These are phyloP conservation scores for Aspergillus affinis DNA, from an alignment of 495 filamentous ascomycete genomes.

Conservation along the genomic window DNA sequence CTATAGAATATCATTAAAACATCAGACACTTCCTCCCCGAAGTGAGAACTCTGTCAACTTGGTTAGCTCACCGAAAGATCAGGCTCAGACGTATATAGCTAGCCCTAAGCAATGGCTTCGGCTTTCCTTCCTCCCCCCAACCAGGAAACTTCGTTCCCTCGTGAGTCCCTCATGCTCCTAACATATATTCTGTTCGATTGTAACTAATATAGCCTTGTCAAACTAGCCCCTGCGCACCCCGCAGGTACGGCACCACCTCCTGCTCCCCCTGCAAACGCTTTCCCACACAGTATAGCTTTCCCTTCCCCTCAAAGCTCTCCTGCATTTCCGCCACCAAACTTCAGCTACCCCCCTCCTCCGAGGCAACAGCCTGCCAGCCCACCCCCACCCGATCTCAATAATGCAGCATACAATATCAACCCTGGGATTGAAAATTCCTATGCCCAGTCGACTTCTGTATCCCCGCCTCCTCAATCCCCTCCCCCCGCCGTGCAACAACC, in stretches of 20 bases:
- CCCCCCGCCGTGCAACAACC: conserved; percentile 19
- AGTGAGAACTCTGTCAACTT: too few relatives aligned
- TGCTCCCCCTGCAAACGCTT: neutral
- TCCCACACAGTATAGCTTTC: conserved; percentile 6
- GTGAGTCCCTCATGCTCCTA: conserved; percentile 9
- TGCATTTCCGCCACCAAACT: conserved; percentile 33
- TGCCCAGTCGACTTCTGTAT: neutral
- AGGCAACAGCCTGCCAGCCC: conserved; percentile 23
- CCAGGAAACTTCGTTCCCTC: conserved; percentile 18
- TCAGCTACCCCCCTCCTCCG: conserved; percentile 42
- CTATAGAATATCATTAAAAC: too few relatives aligned
- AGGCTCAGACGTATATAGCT: too few relatives aligned
- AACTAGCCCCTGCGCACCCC: conserved; percentile 10
- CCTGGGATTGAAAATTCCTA: conserved; percentile 4
- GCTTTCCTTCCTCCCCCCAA: conserved; percentile 18
- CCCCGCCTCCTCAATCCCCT: conserved; percentile 21
- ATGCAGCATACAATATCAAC: conserved; percentile 9
- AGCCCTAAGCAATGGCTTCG: conserved; percentile 1
- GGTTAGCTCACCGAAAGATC: too few relatives aligned
- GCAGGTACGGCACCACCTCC: conserved; percentile 14
- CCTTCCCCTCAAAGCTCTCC: conserved; percentile 24
- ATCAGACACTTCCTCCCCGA: too few relatives aligned
- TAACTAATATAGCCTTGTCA: neutral
- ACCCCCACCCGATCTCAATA: conserved; percentile 17
- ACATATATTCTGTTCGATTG: too few relatives aligned